phyloP scores from a whole-genome alignment of 768 basidiomycete genomes.

The Auricularia cornea region DNA sequence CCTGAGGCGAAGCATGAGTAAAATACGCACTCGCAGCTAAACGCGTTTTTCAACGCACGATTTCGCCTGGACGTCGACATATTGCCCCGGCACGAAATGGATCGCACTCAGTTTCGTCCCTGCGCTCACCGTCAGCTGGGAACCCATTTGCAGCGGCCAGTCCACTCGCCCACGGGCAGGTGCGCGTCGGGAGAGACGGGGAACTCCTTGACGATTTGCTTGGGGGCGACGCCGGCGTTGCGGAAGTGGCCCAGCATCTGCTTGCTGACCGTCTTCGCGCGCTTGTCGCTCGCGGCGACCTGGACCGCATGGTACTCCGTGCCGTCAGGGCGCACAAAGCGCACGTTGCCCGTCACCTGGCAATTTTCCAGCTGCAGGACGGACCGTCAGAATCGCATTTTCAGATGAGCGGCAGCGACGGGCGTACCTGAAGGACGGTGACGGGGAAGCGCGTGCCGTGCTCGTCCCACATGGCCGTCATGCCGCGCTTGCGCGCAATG shows the following conservation, averaged over 20 bases:
- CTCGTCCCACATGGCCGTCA: slow-evolving; percentile 89
- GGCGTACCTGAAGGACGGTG: slow-evolving; percentile 82
- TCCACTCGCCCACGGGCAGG: slow-evolving; percentile 69
- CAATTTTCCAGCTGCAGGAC: slow-evolving; percentile 66
- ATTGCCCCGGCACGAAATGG: slow-evolving; percentile 97
- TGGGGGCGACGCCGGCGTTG: slow-evolving; percentile 73
- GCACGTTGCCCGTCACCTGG: slow-evolving; percentile 77
- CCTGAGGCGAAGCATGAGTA: slow-evolving; percentile 33
- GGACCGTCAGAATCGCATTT: neutral
- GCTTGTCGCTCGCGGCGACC: slow-evolving; percentile 74
- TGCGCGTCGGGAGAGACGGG: slow-evolving; percentile 83
- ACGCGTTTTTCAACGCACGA: slow-evolving; percentile 81
- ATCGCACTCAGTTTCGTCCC: slow-evolving; percentile 84
- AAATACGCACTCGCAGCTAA: too few species aligned
- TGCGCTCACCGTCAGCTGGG: slow-evolving; percentile 21
- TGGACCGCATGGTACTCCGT: slow-evolving; percentile 88
- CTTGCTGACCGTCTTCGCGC: slow-evolving; percentile 59
- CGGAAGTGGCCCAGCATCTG: slow-evolving; percentile 87
- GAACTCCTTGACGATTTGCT: slow-evolving; percentile 82
- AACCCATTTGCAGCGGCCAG: neutral
- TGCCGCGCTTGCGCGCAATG: slow-evolving; percentile 91
- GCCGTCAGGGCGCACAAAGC: slow-evolving; percentile 52
- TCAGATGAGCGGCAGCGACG: slow-evolving; percentile 1
- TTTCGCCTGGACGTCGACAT: slow-evolving; percentile 82
- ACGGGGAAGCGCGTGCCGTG: slow-evolving; percentile 83